Evolutionary conservation across 2,329 filamentous ascomycete genomes (phyloP), one percentile per base, ranked within the genome.

Genomic region (Orbilia brochopaga): DNA sequence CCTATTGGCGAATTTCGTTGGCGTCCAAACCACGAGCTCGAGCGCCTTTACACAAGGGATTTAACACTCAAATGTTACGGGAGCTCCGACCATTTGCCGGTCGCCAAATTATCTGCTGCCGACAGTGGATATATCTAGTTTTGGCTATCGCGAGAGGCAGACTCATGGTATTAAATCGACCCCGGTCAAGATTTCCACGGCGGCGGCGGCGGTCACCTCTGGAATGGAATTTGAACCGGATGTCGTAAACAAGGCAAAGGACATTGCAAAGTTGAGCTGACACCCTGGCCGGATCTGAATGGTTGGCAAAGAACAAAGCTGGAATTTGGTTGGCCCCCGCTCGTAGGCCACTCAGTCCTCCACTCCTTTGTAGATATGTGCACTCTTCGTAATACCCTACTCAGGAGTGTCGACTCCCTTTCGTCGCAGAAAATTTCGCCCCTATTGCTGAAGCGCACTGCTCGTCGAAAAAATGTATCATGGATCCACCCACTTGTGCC

Each of bases 211-310:
- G n/a, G n/a, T n/a, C n/a, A n/a, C n/a, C n/a, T n/a, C n/a, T n/a
- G 48, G 59, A 42, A 66, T 66, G 62, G 54, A 54, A 37, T 66
- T 54, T n/a, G 54, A 66, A 6, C 48, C 62, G 13, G 48, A 53
- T 17, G 30, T 46, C 17, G 62, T 13, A 17, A 46, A 53, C 6
- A 19, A 35, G 32, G 48, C 52, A 21, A 37, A n/a, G n/a, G n/a
- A n/a, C n/a, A 46, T 2, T 58, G 59, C 19, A 54, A 35, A 4
- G 54, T 64, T n/a, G 17, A 66, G 24, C 55, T 66, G 7, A 66
- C 54, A 3, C 48, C 62, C 13, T 35, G 58, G n/a, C n/a, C n/a
- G n/a, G n/a, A 24, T 30, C 30, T 13, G 46, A 59, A 40, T 66
- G 62, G 54, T 48, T 59, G 32, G 62, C 44, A 23, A 53, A 40